Percentiles rank a stretch among this genome's conserved stretches.
These are phyloP conservation scores for Mycosarcoma maydis DNA, from an alignment of 1,284 basidiomycete genomes.

Conservation along the genomic window DNA sequence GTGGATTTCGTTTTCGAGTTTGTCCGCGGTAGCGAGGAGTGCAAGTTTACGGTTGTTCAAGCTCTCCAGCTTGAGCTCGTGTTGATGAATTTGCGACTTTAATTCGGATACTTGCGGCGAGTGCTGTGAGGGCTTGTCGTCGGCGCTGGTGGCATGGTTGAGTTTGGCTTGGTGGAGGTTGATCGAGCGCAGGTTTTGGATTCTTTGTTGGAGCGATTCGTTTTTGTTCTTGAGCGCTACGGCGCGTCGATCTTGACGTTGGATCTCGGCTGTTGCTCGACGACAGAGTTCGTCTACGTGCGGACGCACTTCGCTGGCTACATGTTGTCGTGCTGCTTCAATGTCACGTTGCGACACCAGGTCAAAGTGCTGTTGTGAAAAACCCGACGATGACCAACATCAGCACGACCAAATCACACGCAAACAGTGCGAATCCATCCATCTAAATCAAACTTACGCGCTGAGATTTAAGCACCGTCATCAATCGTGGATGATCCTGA, in stretches of 20 bases:
- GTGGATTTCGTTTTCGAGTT: constrained; percentile 15
- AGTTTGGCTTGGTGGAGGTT: constrained; percentile 36
- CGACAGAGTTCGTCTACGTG: constrained; percentile 42
- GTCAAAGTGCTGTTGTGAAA: constrained; percentile 26
- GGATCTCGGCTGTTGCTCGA: constrained; percentile 27
- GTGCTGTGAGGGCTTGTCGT: too few species aligned
- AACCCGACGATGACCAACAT: too few species aligned
- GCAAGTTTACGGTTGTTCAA: constrained; percentile 17
- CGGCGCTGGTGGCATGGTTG: too few species aligned
- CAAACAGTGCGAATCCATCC: neutral
- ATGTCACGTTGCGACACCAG: constrained; percentile 43
- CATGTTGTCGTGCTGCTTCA: constrained; percentile 29
- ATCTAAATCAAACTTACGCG: constrained; percentile 20
- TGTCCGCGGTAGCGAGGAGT: constrained; percentile 22
- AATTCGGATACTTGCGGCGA: too few species aligned
- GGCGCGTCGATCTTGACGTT: constrained; percentile 31
- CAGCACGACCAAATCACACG: neutral
- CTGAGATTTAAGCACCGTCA: constrained; percentile 42
- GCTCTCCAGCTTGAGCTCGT: constrained; percentile 1
- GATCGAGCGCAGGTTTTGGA: constrained; percentile 32
- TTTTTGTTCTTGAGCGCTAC: constrained; percentile 33
- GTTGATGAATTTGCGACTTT: constrained; percentile 18
- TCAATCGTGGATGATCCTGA: constrained; percentile 43
- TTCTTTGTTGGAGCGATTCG: constrained; percentile 30
- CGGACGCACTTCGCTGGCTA: constrained; percentile 40